Evolutionary conservation across 345 rosid species (phyloP), one percentile per base, ranked within the genome.

Genomic region (Triadica sebifera): DNA sequence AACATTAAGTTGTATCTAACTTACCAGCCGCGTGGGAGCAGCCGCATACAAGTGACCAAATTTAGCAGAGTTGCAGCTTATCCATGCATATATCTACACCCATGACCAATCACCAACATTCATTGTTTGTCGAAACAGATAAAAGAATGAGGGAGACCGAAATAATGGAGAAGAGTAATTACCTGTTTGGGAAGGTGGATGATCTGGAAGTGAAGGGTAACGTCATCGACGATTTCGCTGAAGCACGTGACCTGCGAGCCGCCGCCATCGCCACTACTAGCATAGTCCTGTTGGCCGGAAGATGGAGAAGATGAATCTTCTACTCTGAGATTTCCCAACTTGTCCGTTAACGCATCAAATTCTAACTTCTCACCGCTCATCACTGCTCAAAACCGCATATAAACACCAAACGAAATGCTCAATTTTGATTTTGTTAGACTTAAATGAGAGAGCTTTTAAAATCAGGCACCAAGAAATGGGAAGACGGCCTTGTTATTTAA

Each of bases 1-100:
- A 46, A 24, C 24, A 50, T 69, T 38, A 16, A 56, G 25, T 29
- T 6, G 15, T 15, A 72, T 12, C 6, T 5, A 55, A 74, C 86
- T 81, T 65, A 91, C 91, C 20, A 92, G 97, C 41, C 90, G 87
- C 1, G 94, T 94, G 61, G 91, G 65, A 41, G 94, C 96, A 75
- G 99, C 97, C 37, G 98, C 99, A 79, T 90, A 90, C 62, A 90
- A 71, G 61, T 74, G 86, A 37, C 97, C 98, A 20, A 95, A 82
- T 69, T 90, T 90, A 11, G 86, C 65, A 70, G 97, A 91, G 75
- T 87, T 91, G 75, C 85, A 89, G 69, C 96, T 91, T 20, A 93
- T 73, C 98, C 98, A 93, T 13, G 91, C 93, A 63, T 90, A 93
- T 56, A 95, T 87, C 97, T 93, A 37, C 71, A 51, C 24, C 12